These are phyloP conservation scores for Stagonosporopsis tanaceti DNA, from an alignment of 2,329 filamentous ascomycete genomes.

Conservation along the genomic window DNA sequence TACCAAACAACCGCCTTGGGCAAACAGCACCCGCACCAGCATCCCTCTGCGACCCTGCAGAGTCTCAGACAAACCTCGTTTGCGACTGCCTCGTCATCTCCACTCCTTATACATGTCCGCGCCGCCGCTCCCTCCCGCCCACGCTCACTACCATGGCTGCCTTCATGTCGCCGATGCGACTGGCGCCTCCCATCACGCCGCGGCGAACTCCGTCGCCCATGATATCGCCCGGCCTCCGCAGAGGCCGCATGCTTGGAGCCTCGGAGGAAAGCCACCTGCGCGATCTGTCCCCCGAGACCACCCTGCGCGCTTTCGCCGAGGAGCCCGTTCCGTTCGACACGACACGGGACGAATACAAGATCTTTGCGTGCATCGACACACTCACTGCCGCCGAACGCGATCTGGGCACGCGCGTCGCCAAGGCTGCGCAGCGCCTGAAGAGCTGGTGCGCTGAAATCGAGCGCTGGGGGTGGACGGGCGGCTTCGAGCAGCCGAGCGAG, in stretches of 20 bases:
- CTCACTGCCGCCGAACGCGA: constrained; percentile 72
- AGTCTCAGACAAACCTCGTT: not conserved
- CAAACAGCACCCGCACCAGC: constrained; percentile 2
- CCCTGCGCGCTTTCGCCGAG: constrained; percentile 54
- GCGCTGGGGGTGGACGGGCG: constrained; percentile 66
- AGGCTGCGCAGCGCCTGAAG: constrained; percentile 74
- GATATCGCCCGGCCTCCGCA: constrained; percentile 44
- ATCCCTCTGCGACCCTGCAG: constrained; percentile 6
- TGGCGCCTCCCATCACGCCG: constrained; percentile 44
- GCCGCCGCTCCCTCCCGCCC: constrained; percentile 28
- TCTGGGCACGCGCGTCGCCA: constrained; percentile 73
- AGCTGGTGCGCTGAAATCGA: constrained; percentile 78
- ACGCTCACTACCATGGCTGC: constrained; percentile 33
- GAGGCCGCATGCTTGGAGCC: constrained; percentile 33
- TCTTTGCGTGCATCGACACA: constrained; percentile 65
- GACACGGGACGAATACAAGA: constrained; percentile 50
- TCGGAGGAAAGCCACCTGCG: constrained; percentile 46
- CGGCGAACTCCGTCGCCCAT: constrained; percentile 42
- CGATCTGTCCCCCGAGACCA: constrained; percentile 52
- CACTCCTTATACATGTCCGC: constrained; percentile 28
- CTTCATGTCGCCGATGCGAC: constrained; percentile 41
- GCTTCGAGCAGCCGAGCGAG: constrained; percentile 53
- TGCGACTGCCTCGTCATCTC: constrained; percentile 12
- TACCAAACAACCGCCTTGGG: not conserved
- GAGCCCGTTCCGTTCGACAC: constrained; percentile 55